Evolutionary conservation across 2,329 filamentous ascomycete species (phyloP).

Genomic region (Penicillium oxalicum): DNA sequence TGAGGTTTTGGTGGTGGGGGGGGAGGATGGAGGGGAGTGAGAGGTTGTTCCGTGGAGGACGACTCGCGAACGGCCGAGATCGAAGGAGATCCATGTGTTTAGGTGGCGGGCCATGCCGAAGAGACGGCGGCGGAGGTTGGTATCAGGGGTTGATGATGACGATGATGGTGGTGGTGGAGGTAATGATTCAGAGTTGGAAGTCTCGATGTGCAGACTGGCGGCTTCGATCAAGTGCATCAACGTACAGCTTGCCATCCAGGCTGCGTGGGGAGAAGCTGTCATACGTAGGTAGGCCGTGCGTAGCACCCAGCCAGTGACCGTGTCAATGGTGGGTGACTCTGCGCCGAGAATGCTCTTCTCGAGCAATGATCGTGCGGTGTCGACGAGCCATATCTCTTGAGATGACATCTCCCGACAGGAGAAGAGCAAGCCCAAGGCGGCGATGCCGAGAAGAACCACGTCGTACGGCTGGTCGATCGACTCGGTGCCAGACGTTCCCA

Average conservation of each 20-base stretch:
- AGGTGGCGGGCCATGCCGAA: conserved; percentile 52
- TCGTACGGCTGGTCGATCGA: conserved; percentile 37
- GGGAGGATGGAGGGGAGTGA: conserved; percentile 36
- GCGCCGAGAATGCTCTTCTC: conserved; percentile 35
- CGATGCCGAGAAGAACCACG: conserved; percentile 50
- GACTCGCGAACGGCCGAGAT: conserved; percentile 52
- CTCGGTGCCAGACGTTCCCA: conserved; percentile 2
- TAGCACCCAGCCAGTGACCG: conserved; percentile 45
- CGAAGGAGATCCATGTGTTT: conserved; percentile 56
- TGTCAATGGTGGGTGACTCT: conserved; percentile 26
- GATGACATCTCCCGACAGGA: conserved; percentile 40
- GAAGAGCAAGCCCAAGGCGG: conserved; percentile 50
- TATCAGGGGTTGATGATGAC: conserved; percentile 12
- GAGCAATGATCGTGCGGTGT: conserved; percentile 43
- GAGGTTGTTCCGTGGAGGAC: conserved; percentile 44
- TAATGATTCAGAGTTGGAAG: conserved; percentile 9
- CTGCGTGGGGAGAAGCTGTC: conserved; percentile 48
- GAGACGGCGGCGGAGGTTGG: conserved; percentile 40
- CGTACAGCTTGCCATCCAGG: conserved; percentile 52
- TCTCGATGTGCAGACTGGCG: conserved; percentile 35
- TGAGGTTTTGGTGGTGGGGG: conserved; percentile 5
- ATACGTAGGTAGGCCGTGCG: conserved; percentile 50
- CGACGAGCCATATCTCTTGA: conserved; percentile 44
- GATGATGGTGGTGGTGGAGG: conserved; percentile 1
- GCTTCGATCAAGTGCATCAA: conserved; percentile 56